These are phyloP conservation scores for Tripidium arundinaceum DNA, from an alignment of 202 grass and related monocot genomes.

Conservation along the genomic window DNA sequence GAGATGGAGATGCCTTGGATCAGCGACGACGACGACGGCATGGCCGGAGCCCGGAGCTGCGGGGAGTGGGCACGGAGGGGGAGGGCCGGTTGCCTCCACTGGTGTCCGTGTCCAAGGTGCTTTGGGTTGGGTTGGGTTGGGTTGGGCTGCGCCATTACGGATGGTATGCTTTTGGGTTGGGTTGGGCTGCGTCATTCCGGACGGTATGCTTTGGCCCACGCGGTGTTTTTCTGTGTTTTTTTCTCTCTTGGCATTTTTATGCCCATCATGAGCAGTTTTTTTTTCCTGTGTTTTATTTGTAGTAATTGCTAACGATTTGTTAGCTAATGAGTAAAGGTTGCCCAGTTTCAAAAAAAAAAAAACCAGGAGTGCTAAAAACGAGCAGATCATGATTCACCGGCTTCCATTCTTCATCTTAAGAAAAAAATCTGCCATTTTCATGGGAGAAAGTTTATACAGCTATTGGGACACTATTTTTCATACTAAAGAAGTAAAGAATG, in stretches of 20 bases:
- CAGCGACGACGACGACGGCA: constrained; percentile 50
- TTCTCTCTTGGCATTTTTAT: background rate
- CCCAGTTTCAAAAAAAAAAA: no score
- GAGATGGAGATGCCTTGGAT: constrained; percentile 75
- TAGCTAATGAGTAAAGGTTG: no score
- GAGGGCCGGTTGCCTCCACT: background rate
- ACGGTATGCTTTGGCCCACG: background rate
- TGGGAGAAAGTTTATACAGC: background rate
- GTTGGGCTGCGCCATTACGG: background rate
- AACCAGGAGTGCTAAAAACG: background rate
- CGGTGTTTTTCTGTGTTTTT: background rate
- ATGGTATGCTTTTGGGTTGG: background rate
- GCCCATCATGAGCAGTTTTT: background rate
- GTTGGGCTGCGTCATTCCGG: background rate
- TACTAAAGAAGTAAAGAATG: background rate
- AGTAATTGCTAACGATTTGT: no score
- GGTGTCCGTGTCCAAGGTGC: constrained; percentile 5
- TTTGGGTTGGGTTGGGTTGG: constrained; percentile 24
- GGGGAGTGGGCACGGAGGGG: background rate
- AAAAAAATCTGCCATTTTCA: background rate
- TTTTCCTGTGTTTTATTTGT: background rate
- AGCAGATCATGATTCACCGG: background rate
- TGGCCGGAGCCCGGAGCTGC: background rate
- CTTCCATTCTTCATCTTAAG: background rate
- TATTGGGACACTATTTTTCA: background rate